Base-by-base conservation (phyloP, 192 early-diverging fungal genomes). In the Mortierella antarctica region DNA sequence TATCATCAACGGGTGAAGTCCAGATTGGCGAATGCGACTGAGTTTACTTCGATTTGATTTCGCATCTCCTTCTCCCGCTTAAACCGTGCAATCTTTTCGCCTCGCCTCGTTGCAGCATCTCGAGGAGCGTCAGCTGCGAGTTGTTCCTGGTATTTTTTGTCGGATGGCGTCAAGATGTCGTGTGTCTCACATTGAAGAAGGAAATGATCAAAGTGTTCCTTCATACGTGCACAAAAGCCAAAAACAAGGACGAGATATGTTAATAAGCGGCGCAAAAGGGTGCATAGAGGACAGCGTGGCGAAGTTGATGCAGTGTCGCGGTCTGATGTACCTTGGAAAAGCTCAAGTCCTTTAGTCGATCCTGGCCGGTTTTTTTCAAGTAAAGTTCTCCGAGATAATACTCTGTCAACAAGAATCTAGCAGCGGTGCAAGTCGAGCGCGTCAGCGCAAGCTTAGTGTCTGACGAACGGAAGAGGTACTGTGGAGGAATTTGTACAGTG, bases 11-110 rank as follows among this genome's bases (percentile, higher is more conserved):
- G 15, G 58, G 58, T 31, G 31, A 60, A 18, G 21, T 18, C 17
- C 58, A 60, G 15, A 23, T 41, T 18, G 14, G 42, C 6, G 8
- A 68, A 10, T 7, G 5, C 13, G 2, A 44, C 12, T 42, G 23
- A 0, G 18, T 23, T 18, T 45, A 84, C 81, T 44, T 88, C 79
- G 45, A 93, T 83, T 57, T 85, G 84, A 44, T 85, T 80, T 69
- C 88, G 89, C n/a, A 88, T 73, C 21, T 86, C 89, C 73, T 93
- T 91, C 73, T 97, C 96, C 10, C 94, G 85, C 60, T 93, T 92
- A 63, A 88, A 92, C 2, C 93, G 85, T 1, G 86, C 90, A 80
- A 95, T 93, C 72, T 97, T 94, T 53, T 86, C 91, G 69, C 88
- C 72, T 72, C 93, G 80, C 74, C 83, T 70, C 63, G 83, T 82